A percentile compares a stretch with the other conserved stretches of the same genome.
phyloP scores from a whole-genome alignment of 257 asterid species.

The Paraleonurus japonicus region DNA sequence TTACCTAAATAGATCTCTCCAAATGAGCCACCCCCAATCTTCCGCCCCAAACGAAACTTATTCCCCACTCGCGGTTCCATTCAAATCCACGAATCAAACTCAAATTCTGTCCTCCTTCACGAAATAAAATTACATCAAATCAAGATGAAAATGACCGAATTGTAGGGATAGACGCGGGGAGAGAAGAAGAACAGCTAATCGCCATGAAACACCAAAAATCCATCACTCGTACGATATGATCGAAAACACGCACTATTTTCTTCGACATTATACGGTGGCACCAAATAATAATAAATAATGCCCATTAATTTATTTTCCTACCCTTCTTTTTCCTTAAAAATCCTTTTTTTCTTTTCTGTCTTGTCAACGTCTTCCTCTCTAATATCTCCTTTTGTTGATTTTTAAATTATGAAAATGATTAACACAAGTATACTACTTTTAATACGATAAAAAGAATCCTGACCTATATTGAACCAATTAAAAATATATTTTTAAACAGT shows the following conservation, averaged over 20 bases:
- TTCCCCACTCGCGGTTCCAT: constrained; percentile 78
- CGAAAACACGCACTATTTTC: constrained; percentile 22
- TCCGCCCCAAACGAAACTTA: constrained; percentile 59
- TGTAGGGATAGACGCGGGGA: constrained; percentile 12
- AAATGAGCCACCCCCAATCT: constrained; percentile 72
- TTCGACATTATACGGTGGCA: constrained; percentile 17
- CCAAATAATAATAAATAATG: background rate
- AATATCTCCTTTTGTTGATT: background rate
- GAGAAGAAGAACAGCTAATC: constrained; percentile 17
- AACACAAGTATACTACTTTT: no score
- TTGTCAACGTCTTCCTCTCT: no score
- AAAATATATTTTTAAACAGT: no score
- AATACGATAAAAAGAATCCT: no score
- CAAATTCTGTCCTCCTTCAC: constrained; percentile 2
- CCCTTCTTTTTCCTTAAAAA: background rate
- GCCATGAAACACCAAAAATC: constrained; percentile 30
- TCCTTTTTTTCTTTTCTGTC: no score
- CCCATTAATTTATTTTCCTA: constrained; percentile 13
- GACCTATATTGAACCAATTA: no score
- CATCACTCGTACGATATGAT: constrained; percentile 36
- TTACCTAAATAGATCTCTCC: constrained; percentile 64
- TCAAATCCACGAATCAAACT: constrained; percentile 15
- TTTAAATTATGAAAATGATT: background rate
- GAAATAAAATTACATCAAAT: constrained; percentile 16
- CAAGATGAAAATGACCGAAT: constrained; percentile 24